Conservation (phyloP, 768 basidiomycete genomes). For the Mycena filopes region DNA sequence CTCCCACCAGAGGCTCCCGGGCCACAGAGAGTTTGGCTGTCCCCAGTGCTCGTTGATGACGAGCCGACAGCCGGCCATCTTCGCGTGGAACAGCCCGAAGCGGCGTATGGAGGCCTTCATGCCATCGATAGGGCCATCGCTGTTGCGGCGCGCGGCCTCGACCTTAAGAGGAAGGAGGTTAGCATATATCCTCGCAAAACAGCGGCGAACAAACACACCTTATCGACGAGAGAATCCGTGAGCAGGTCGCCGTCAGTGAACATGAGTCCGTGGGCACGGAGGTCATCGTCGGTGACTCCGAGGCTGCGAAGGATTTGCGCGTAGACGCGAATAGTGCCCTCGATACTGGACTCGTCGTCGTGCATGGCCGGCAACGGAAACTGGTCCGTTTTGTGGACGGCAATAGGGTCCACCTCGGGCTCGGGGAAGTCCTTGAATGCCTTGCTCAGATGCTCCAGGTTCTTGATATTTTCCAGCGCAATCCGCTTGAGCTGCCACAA, state of each 20-base stretch:
- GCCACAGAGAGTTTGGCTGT: constrained; percentile 34
- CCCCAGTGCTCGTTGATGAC: constrained; percentile 44
- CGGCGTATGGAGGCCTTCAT: constrained; percentile 13
- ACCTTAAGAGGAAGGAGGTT: neutral
- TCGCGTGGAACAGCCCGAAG: constrained; percentile 40
- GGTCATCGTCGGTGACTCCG: constrained; percentile 1
- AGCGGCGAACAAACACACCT: neutral
- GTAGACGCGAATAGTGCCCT: constrained; percentile 30
- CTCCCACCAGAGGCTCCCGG: constrained; percentile 29
- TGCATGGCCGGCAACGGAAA: constrained; percentile 32
- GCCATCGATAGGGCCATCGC: neutral
- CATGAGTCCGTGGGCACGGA: constrained; percentile 28
- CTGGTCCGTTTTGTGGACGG: constrained; percentile 32
- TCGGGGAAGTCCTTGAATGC: constrained; percentile 3
- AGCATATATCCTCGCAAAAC: neutral
- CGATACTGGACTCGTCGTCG: constrained; percentile 34
- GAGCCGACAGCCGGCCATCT: constrained; percentile 36
- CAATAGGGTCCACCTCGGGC: constrained; percentile 28
- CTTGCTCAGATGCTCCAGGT: constrained; percentile 12
- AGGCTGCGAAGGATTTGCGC: constrained; percentile 9
- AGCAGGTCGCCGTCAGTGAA: constrained; percentile 30
- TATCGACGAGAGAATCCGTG: constrained; percentile 25
- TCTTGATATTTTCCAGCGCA: constrained; percentile 21
- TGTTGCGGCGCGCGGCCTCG: constrained; percentile 32
- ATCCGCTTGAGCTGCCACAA: constrained; percentile 21